Evolutionary conservation across 176 grass and related monocot species (phyloP).

Genomic region (Poa pratensis): DNA sequence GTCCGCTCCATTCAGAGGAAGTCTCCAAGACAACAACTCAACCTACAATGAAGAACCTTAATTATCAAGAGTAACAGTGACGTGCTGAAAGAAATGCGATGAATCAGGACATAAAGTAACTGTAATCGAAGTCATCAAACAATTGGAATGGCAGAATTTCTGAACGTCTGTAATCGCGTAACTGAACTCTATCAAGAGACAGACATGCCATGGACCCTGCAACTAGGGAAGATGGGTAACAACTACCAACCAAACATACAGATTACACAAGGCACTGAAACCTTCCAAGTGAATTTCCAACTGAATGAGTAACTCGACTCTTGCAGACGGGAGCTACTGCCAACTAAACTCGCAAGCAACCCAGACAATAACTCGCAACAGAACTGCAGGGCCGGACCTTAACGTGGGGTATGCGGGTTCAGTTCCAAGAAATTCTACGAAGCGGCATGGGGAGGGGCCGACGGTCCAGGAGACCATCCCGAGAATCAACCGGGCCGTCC

Average conservation of each 20-base stretch:
- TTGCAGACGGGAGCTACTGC: not conserved
- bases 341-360: constrained; percentile 18
- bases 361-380: not conserved
- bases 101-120: constrained; percentile 19
- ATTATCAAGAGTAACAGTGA: constrained; percentile 13
- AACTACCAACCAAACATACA: not conserved
- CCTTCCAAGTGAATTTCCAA: constrained; percentile 12
- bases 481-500: not conserved
- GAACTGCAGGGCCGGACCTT: constrained; percentile 4
- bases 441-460: not conserved
- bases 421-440: not conserved
- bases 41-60: constrained; percentile 23
- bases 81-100: constrained; percentile 9
- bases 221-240: constrained; percentile 11
- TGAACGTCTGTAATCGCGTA: not conserved
- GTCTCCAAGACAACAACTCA: not conserved
- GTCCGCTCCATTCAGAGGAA: constrained; percentile 57
- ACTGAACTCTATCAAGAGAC: constrained; percentile 25
- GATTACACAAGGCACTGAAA: constrained; percentile 7
- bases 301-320: constrained; percentile 15
- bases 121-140: not conserved
- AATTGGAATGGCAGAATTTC: constrained; percentile 5
- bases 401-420: constrained; percentile 15
- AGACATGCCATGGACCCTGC: not conserved
- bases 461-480: not conserved